Percentiles rank a stretch among this genome's conserved stretches.
Conservation (phyloP, 2,329 filamentous ascomycete genomes). For the Pezicula carpinea region DNA sequence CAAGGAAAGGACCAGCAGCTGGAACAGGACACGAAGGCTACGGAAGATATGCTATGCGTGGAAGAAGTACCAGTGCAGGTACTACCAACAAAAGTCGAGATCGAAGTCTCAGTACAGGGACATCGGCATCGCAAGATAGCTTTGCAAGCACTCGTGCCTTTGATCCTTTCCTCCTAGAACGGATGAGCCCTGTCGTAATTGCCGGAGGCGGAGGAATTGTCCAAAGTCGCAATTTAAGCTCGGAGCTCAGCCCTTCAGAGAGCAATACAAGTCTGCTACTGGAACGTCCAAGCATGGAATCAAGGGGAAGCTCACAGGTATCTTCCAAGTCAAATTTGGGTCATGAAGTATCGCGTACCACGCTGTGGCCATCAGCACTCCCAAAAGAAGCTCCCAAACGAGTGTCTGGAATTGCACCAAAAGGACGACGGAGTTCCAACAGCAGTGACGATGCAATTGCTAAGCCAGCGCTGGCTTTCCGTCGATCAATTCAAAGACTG, state of each 20-base stretch:
- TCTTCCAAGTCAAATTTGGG: constrained; percentile 19
- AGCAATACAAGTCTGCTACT: constrained; percentile 44
- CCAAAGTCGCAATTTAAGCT: constrained; percentile 53
- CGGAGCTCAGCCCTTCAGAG: constrained; percentile 43
- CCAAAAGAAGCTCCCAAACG: constrained; percentile 31
- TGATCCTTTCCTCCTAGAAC: constrained; percentile 56
- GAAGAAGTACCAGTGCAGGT: constrained; percentile 58
- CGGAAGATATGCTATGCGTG: constrained; percentile 55
- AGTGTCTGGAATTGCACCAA: constrained; percentile 11
- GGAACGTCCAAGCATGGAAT: constrained; percentile 39
- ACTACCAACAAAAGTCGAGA: constrained; percentile 39
- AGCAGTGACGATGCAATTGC: constrained; percentile 52
- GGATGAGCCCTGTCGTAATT: constrained; percentile 63
- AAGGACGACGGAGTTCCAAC: constrained; percentile 39
- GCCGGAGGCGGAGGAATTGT: constrained; percentile 55
- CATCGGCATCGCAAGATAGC: constrained; percentile 45
- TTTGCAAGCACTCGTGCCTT: constrained; percentile 37
- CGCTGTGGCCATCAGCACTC: constrained; percentile 51
- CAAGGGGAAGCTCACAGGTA: constrained; percentile 26
- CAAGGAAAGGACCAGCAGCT: constrained; percentile 75
- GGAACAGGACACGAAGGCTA: constrained; percentile 95
- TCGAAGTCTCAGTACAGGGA: constrained; percentile 30
- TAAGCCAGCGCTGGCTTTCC: constrained; percentile 49
- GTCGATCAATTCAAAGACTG: constrained; percentile 50
- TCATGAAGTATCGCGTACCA: constrained; percentile 36